A percentile compares a stretch with the other conserved stretches of the same genome.
Conservation (phyloP, 2,329 filamentous ascomycete genomes). For the Arthrinium phaeospermum region DNA sequence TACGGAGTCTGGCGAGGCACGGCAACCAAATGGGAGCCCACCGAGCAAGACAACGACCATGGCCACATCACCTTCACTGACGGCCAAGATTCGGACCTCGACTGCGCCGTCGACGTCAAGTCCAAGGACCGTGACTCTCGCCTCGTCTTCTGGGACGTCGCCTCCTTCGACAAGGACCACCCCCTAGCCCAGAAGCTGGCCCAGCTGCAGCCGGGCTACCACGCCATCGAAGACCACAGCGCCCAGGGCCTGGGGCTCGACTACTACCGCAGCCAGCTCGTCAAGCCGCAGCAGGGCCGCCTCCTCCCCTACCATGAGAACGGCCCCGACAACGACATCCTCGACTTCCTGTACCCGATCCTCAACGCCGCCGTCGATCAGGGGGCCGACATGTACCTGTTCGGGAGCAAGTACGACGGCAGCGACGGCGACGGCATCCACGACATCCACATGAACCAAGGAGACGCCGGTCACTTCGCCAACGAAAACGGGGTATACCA, state of each 20-base stretch:
- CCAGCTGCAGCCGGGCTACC: not conserved
- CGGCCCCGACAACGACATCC: slow-evolving; percentile 6
- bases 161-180: not conserved
- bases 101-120: slow-evolving; percentile 4
- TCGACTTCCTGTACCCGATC: slow-evolving; percentile 2
- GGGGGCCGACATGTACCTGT: slow-evolving; percentile 11
- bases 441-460: slow-evolving; percentile 18
- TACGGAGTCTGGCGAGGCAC: slow-evolving; percentile 16
- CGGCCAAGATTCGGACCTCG: not conserved
- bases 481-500: slow-evolving; percentile 14
- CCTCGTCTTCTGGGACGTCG: slow-evolving; percentile 3
- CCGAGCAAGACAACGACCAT: slow-evolving; percentile 13
- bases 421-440: not conserved
- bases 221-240: slow-evolving; percentile 5
- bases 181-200: not conserved
- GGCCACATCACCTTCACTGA: slow-evolving; percentile 16
- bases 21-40: slow-evolving; percentile 9
- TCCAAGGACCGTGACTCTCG: slow-evolving; percentile 9
- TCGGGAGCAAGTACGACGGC: slow-evolving; percentile 9
- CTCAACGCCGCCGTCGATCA: slow-evolving; percentile 12
- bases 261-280: slow-evolving; percentile 1
- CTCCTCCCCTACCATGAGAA: slow-evolving; percentile 4
- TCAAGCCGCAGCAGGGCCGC: slow-evolving; percentile 9
- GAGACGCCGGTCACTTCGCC: not conserved
- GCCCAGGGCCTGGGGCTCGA: not conserved